Conservation (phyloP, 2,329 filamentous ascomycete genomes). For the Cryphonectria radicalis region DNA sequence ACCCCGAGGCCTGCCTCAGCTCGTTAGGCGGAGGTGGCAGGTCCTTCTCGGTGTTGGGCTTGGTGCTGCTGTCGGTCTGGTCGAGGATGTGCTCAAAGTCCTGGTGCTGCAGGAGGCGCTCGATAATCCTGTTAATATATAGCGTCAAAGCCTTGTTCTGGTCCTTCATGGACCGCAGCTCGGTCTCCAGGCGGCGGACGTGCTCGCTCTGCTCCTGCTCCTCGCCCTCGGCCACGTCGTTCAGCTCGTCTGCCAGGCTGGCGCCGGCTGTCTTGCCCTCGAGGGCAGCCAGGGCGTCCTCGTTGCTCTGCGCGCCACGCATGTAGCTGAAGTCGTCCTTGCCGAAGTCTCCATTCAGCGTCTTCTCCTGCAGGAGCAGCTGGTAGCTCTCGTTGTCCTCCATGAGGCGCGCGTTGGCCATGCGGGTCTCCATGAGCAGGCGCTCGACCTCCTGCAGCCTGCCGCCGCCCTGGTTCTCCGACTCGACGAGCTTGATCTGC, state of each 20-base stretch:
- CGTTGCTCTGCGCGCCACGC: slow-evolving; percentile 58
- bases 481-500: slow-evolving; percentile 92
- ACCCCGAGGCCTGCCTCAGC: slow-evolving; percentile 45
- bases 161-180: slow-evolving; percentile 81
- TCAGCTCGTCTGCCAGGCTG: slow-evolving; percentile 87
- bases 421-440: slow-evolving; percentile 85
- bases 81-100: slow-evolving; percentile 94
- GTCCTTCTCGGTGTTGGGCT: slow-evolving; percentile 74
- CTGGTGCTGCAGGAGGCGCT: slow-evolving; percentile 88
- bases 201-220: slow-evolving; percentile 46
- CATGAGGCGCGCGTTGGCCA: slow-evolving; percentile 95
- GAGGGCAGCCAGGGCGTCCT: slow-evolving; percentile 66
- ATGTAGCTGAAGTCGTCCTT: slow-evolving; percentile 80
- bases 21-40: slow-evolving; percentile 69
- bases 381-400: slow-evolving; percentile 99
- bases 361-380: slow-evolving; percentile 90
- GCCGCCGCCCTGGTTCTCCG: slow-evolving; percentile 90
- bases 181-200: slow-evolving; percentile 73
- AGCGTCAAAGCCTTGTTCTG: slow-evolving; percentile 96
- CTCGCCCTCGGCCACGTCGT: slow-evolving; percentile 67
- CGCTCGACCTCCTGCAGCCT: slow-evolving; percentile 89
- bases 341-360: slow-evolving; percentile 89
- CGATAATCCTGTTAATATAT: slow-evolving; percentile 99
- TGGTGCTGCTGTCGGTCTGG: slow-evolving; percentile 65
- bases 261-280: slow-evolving; percentile 57